These are phyloP conservation scores for Venturia oleaginea DNA, from an alignment of 2,329 filamentous ascomycete genomes.

Conservation along the genomic window DNA sequence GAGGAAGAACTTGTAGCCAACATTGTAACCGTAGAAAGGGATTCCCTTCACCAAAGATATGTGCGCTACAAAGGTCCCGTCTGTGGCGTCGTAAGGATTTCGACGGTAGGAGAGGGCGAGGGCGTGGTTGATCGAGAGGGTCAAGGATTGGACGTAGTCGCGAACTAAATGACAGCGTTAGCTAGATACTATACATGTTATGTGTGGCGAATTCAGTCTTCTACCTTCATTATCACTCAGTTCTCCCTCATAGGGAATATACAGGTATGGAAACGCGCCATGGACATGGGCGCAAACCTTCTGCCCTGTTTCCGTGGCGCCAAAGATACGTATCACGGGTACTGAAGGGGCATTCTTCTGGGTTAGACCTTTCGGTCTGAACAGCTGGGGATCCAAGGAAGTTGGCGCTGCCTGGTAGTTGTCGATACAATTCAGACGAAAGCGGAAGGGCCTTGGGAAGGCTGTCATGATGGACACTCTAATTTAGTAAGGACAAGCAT, in stretches of 20 bases:
- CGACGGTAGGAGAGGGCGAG: conserved; percentile 76
- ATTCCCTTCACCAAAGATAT: conserved; percentile 88
- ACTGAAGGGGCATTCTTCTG: conserved; percentile 58
- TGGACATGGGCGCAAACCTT: conserved; percentile 95
- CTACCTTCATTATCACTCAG: conserved; percentile 59
- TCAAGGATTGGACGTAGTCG: conserved; percentile 66
- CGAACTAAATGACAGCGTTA: conserved; percentile 46
- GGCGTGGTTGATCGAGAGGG: conserved; percentile 83
- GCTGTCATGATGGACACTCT: not conserved
- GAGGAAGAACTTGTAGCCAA: conserved; percentile 82
- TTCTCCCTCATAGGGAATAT: conserved; percentile 70
- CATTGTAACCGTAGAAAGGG: conserved; percentile 92
- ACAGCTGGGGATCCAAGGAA: conserved; percentile 69
- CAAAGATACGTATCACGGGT: conserved; percentile 83
- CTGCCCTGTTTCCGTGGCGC: conserved; percentile 86
- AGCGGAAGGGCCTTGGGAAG: conserved; percentile 50
- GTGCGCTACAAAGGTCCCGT: conserved; percentile 63
- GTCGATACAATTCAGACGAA: conserved; percentile 92
- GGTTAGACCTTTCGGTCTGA: conserved; percentile 51
- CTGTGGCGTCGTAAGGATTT: conserved; percentile 58
- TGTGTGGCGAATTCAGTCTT: conserved; percentile 19
- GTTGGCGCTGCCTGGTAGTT: conserved; percentile 79
- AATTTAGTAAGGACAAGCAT: conserved; percentile 10
- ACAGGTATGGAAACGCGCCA: conserved; percentile 93
- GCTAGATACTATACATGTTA: not conserved